Conservation (phyloP, 768 basidiomycete species). For the Boletus bicolor region DNA sequence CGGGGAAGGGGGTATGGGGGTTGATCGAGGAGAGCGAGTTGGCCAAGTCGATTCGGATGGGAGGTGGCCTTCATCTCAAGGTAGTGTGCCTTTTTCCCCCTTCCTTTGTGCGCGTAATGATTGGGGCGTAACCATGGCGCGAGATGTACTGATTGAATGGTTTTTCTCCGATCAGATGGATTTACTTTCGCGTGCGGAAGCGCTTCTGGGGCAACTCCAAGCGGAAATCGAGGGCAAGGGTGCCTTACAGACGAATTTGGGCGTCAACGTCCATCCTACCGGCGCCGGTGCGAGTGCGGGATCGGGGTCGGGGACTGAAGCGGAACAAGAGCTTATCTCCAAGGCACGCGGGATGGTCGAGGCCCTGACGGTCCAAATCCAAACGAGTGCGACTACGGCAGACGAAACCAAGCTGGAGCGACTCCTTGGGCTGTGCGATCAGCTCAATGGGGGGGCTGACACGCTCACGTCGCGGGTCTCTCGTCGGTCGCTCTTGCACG, state of each 20-base stretch:
- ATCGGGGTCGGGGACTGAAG: not conserved
- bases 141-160: not conserved
- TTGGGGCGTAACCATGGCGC: not conserved
- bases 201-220: slow-evolving; percentile 40
- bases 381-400: slow-evolving; percentile 38
- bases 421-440: slow-evolving; percentile 70
- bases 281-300: not conserved
- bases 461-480: slow-evolving; percentile 39
- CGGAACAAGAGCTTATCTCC: slow-evolving; percentile 40
- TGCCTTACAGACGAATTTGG: not conserved
- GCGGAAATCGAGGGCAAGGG: not conserved
- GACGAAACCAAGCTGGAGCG: slow-evolving; percentile 64
- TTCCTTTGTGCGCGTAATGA: not conserved
- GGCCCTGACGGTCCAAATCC: slow-evolving; percentile 51
- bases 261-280: not conserved
- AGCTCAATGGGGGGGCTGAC: slow-evolving; percentile 55
- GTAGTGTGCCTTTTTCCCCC: slow-evolving; percentile 34
- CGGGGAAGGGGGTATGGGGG: slow-evolving; percentile 72
- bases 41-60: slow-evolving; percentile 62
- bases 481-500: slow-evolving; percentile 41
- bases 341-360: slow-evolving; percentile 51
- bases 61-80: slow-evolving; percentile 37
- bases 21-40: slow-evolving; percentile 86
- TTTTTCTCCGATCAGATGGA: slow-evolving; percentile 1
- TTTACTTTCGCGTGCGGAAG: slow-evolving; percentile 36